phyloP scores from a whole-genome alignment of 441 rosid genomes.

The Rhodomyrtus psidioides region DNA sequence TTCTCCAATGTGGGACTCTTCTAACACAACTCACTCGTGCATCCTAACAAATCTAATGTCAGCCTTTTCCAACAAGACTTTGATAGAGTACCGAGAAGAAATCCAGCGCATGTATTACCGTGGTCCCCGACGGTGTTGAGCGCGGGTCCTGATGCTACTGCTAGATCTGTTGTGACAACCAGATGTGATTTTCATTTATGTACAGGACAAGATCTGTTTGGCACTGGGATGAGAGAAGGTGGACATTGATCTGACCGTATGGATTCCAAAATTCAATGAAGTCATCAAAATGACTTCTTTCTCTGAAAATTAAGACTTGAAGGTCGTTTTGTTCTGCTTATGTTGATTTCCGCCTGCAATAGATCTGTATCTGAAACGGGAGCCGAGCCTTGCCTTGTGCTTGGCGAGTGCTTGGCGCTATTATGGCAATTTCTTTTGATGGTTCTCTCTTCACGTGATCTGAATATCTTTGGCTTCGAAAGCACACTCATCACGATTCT shows the following conservation, averaged over 20 bases:
- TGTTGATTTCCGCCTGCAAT: too few species aligned
- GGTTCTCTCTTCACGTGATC: background rate
- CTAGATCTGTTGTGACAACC: background rate
- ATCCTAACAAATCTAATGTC: too few species aligned
- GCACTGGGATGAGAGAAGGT: too few species aligned
- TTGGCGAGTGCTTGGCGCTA: background rate
- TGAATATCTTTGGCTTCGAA: background rate
- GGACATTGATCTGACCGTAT: too few species aligned
- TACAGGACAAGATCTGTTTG: background rate
- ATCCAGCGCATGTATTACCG: slow-evolving; percentile 82
- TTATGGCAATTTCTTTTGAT: background rate
- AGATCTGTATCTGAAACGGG: background rate
- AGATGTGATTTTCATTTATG: background rate
- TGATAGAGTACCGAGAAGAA: slow-evolving; percentile 83
- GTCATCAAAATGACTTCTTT: too few species aligned
- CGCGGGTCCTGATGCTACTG: slow-evolving; percentile 13
- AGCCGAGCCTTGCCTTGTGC: background rate
- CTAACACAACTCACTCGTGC: too few species aligned
- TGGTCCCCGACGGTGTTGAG: slow-evolving; percentile 27
- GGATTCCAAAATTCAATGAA: too few species aligned
- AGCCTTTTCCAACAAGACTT: slow-evolving; percentile 70
- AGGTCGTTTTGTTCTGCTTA: too few species aligned
- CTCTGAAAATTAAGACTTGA: too few species aligned
- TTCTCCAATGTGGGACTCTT: too few species aligned
- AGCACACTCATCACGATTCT: background rate